Conservation (phyloP, 225 moss, liverwort and hornwort genomes). For the Anthoceros angustus region DNA sequence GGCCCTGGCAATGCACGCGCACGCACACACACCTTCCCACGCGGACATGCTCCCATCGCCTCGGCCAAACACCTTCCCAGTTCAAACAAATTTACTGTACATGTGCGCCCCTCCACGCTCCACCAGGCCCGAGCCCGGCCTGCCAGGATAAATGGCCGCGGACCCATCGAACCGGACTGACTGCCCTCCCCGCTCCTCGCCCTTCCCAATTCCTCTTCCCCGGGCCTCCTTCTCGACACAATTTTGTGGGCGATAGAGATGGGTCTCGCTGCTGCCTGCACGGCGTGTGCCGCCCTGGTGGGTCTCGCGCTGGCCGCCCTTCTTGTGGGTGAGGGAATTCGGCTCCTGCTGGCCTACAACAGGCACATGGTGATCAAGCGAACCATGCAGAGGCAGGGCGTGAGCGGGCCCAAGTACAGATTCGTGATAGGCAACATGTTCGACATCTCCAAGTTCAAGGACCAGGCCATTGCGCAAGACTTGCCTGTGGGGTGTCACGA, state of each 20-base stretch:
- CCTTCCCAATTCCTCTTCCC: too few relatives aligned
- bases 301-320: neutral
- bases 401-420: neutral
- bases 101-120: too few relatives aligned
- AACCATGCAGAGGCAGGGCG: constrained; percentile 1
- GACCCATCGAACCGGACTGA: too few relatives aligned
- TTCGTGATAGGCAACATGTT: constrained; percentile 1
- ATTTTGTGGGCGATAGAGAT: neutral
- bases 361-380: constrained; percentile 1
- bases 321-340: neutral
- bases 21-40: too few relatives aligned
- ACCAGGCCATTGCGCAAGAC: neutral
- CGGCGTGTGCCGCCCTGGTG: neutral
- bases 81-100: too few relatives aligned
- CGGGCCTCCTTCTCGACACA: neutral
- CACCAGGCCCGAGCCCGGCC: too few relatives aligned
- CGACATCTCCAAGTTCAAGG: constrained; percentile 4
- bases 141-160: too few relatives aligned
- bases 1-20: too few relatives aligned
- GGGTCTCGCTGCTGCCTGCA: neutral
- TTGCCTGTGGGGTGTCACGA: neutral
- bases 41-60: too few relatives aligned
- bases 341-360: neutral
- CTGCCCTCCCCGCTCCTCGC: too few relatives aligned
- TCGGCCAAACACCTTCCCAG: too few relatives aligned